Base-by-base conservation (phyloP, 2,329 filamentous ascomycete species). In the Cyphellophora europaea region DNA sequence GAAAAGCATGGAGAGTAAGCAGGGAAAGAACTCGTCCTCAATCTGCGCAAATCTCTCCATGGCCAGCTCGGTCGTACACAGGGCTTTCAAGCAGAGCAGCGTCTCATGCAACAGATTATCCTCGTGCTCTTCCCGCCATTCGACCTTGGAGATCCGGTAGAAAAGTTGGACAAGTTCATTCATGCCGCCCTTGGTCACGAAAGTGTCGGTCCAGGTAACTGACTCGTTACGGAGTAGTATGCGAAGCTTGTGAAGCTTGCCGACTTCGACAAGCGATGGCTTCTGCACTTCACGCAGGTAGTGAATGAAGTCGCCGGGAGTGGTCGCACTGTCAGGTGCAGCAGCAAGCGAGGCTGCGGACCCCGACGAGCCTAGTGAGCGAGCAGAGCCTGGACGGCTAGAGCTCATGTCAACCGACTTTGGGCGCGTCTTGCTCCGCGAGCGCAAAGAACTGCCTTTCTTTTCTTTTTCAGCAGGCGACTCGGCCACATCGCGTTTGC, bases 71-170 rank as follows among this genome's bases (percentile, higher is more conserved):
- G 89, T 95, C 1, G 91, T 98, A 54, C 86, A 93, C 3, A 96
- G 71, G 1, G 85, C 91, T 61, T 98, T 98, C 45, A 98, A 71
- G 53, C 91, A 96, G 28, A 95, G 73, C 32, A 98, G 69, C 18
- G 86, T 81, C 60, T 98, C 91, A 53, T 96, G 89, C 5, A 98
- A 72, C 23, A 98, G 70, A 6, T 80, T 80, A 54, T 96, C 91
- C 61, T 96, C 91, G 52, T 96, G 89, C 51, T 96, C 91, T 67
- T 95, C 91, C 53, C 84, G 85, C 89, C 91, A 98, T 58, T 96
- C 91, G 19, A 98, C 79, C 33, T 82, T 82, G 73, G 95, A 87
- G 49, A 89, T 93, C n/a, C 89, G 77, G 57, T 93, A 81, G 31
- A 96, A 67, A 36, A 96, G 65, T 25, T 74, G 77, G 21, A 95